Base-by-base conservation (phyloP, 2,329 filamentous ascomycete species). In the Aspergillus caelatus region DNA sequence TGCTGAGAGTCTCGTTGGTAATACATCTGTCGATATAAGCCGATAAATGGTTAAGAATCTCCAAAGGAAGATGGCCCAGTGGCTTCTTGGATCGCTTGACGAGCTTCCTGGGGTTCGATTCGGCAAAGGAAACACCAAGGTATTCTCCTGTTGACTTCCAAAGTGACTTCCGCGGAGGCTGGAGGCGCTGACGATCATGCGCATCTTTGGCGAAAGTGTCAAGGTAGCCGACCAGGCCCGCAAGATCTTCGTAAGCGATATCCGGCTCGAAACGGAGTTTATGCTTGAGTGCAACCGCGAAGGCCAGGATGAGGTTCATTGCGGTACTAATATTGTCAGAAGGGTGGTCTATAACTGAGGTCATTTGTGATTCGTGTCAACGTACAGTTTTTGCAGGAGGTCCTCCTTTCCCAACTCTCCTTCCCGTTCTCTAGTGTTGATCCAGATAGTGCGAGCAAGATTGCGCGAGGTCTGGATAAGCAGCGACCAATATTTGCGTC, bases 251-350 rank as follows among this genome's bases (percentile, higher is more conserved):
- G 75, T 95, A 94, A 59, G 89, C 86, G 39, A 89, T 88, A 70
- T 91, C 92, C 1, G 92, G 92, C 75, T 96, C 92, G 75, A 94
- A 94, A 36, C 92, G 91, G 36, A 96, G 85, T 71, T 88, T 89
- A 79, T 95, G 92, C 80, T 94, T 94, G 63, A 96, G 82, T 1
- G 92, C 80, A 21, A 91, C 83, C n/a, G 91, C 85, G 70, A 91
- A 95, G 2, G 91, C 90, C 32, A 92, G 85, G 66, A 95, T 84
- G 8, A 95, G 83, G 74, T 95, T 94, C 77, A 95, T 86, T 8
- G 88, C 88, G 19, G 88, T 88, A 46, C 71, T 75, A 43, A 12
- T 14, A 4, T 6, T 23, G 62, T 74, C 53, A 74, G 66, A 28
- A 58, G n/a, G 19, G 30, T 1, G 46, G 3, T 21, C 16, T 48